phyloP scores from a whole-genome alignment of 352 stramenopile genomes.

The Phytophthora colocasiae region DNA sequence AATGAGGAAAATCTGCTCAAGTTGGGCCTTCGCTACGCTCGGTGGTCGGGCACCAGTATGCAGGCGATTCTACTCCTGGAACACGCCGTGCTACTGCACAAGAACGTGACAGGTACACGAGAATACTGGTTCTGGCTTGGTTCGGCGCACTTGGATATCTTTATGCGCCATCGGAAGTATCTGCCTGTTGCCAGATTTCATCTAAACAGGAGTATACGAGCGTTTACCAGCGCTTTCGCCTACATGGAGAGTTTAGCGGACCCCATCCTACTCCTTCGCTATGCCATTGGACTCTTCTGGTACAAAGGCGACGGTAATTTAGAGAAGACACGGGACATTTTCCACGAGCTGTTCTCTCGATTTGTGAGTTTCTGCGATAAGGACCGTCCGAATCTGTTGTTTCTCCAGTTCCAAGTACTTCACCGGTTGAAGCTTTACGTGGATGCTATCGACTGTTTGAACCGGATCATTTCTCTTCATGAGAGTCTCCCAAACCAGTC shows the following conservation, averaged over 20 bases:
- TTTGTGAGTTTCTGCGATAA: slow-evolving; percentile 73
- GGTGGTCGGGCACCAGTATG: slow-evolving; percentile 59
- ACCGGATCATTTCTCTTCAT: slow-evolving; percentile 43
- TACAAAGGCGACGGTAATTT: slow-evolving; percentile 51
- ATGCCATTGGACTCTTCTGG: slow-evolving; percentile 73
- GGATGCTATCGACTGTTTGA: slow-evolving; percentile 62
- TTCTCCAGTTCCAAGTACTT: slow-evolving; percentile 73
- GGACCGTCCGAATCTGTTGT: slow-evolving; percentile 58
- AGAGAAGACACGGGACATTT: slow-evolving; percentile 64
- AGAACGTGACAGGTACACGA: slow-evolving; percentile 47
- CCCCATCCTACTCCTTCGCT: slow-evolving; percentile 65
- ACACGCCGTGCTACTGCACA: slow-evolving; percentile 52
- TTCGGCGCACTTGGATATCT: slow-evolving; percentile 70
- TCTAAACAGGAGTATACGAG: slow-evolving; percentile 54
- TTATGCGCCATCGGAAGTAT: slow-evolving; percentile 73
- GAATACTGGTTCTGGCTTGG: slow-evolving; percentile 78
- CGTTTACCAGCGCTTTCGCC: slow-evolving; percentile 66
- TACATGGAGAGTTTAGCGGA: slow-evolving; percentile 71
- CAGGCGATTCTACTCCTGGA: slow-evolving; percentile 65
- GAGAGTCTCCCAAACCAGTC: not conserved
- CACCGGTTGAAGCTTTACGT: slow-evolving; percentile 55
- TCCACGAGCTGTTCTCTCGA: slow-evolving; percentile 58
- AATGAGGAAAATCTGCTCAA: slow-evolving; percentile 60
- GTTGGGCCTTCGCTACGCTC: slow-evolving; percentile 67
- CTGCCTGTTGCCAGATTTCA: slow-evolving; percentile 60